These are phyloP conservation scores for Xylariales sp. DNA, from an alignment of 2,329 filamentous ascomycete species.

Conservation along the genomic window DNA sequence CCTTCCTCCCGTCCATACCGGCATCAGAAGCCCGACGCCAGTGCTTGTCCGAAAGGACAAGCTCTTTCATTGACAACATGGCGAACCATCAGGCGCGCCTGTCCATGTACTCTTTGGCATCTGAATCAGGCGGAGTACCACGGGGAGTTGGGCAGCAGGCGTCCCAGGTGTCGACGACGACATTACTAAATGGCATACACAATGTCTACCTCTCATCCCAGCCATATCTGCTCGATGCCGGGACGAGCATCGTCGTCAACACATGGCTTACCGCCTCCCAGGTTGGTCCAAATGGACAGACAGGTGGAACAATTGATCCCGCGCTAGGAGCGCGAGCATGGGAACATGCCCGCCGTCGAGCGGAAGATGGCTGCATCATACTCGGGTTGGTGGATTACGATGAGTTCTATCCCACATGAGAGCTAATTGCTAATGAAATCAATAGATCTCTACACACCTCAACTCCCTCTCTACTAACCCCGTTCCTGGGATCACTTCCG, in stretches of 20 bases:
- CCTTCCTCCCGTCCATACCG: no score
- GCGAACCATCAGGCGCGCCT: conserved; percentile 49
- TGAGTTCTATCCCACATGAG: no score
- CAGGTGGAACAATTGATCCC: conserved; percentile 75
- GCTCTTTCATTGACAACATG: conserved; percentile 37
- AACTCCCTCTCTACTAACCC: conserved; percentile 75
- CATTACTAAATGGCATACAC: conserved; percentile 86
- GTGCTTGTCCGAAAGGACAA: conserved; percentile 38
- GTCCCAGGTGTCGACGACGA: conserved; percentile 85
- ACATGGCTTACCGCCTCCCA: conserved; percentile 86
- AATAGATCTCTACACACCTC: conserved; percentile 81
- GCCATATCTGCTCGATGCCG: conserved; percentile 83
- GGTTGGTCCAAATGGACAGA: conserved; percentile 61
- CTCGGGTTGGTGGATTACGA: conserved; percentile 67
- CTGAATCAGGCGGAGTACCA: conserved; percentile 55
- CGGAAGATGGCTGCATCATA: conserved; percentile 91
- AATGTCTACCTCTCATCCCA: conserved; percentile 79
- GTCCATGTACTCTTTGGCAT: conserved; percentile 66
- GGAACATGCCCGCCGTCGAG: conserved; percentile 92
- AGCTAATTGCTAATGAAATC: conserved; percentile 16
- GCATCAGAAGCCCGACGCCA: conserved; percentile 12
- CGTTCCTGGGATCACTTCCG: conserved; percentile 78
- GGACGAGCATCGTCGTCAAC: conserved; percentile 89
- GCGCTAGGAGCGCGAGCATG: conserved; percentile 78
- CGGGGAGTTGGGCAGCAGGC: conserved; percentile 62